These are phyloP conservation scores for Thecaphora frezii DNA, from an alignment of 1,284 basidiomycete species.

Conservation along the genomic window DNA sequence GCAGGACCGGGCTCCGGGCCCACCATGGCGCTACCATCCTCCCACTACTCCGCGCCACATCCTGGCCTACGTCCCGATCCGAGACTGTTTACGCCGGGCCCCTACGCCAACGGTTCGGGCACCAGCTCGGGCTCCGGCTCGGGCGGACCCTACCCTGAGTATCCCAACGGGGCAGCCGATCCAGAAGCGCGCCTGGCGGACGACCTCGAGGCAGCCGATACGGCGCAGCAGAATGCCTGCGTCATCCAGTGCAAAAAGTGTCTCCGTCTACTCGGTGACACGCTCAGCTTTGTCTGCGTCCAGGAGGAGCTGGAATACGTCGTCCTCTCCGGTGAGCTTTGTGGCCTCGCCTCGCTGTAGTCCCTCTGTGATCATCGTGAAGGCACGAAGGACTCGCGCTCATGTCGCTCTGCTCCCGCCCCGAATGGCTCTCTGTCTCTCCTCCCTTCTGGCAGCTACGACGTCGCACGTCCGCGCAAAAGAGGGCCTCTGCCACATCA, in stretches of 20 bases:
- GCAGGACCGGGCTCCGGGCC: neutral
- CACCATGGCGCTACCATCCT: neutral
- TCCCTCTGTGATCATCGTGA: no score
- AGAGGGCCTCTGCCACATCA: neutral
- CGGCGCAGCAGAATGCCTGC: conserved; percentile 6
- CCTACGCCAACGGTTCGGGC: no score
- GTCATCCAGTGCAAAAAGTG: conserved; percentile 40
- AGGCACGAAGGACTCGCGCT: no score
- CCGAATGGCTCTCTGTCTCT: no score
- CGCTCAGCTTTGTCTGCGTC: conserved; percentile 29
- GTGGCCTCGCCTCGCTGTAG: no score
- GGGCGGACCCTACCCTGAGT: no score
- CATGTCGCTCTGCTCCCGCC: no score
- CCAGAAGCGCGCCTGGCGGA: conserved; percentile 3
- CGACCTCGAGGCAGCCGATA: conserved; percentile 5
- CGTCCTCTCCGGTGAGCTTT: conserved; percentile 28
- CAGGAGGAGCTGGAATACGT: conserved; percentile 37
- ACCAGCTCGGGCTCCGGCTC: no score
- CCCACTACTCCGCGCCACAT: no score
- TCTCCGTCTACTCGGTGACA: conserved; percentile 35
- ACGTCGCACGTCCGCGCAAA: neutral
- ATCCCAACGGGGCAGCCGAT: neutral
- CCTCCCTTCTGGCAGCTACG: conserved; percentile 16
- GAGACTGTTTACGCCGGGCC: no score
- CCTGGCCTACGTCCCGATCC: no score